A percentile compares a stretch with the other conserved stretches of the same genome.
phyloP scores from a whole-genome alignment of 192 early-diverging fungal genomes.

The Umbelopsis sp. region DNA sequence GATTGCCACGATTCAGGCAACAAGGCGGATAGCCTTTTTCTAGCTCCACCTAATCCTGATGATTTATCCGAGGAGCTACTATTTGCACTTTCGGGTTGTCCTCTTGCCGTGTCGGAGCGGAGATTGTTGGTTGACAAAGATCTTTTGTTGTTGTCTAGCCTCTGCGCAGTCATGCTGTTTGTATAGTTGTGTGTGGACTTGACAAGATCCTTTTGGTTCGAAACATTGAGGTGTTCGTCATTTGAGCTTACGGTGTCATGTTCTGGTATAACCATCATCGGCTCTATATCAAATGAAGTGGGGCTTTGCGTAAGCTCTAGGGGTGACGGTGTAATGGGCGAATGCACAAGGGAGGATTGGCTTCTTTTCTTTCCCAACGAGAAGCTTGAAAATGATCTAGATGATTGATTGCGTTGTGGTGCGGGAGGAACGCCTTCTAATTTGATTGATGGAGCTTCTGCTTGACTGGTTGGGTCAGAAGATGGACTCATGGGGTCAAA shows the following conservation, averaged over 20 bases:
- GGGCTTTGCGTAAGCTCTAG: slow-evolving; percentile 4
- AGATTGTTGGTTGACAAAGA: slow-evolving; percentile 20
- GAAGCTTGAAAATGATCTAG: background rate
- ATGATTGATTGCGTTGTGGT: background rate
- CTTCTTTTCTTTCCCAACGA: slow-evolving; percentile 2
- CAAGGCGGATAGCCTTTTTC: background rate
- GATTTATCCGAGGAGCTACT: background rate
- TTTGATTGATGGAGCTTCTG: background rate
- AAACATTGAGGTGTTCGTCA: too few species aligned
- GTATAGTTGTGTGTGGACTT: too few species aligned
- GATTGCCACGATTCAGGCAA: slow-evolving; percentile 11
- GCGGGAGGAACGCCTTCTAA: background rate
- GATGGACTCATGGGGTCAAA: background rate
- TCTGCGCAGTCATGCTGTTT: background rate
- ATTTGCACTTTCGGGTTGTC: too few species aligned
- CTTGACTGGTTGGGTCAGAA: background rate
- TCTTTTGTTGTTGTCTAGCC: background rate
- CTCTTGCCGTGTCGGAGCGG: background rate
- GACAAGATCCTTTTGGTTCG: too few species aligned
- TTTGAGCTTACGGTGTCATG: background rate
- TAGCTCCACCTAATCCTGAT: background rate
- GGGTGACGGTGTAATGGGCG: background rate
- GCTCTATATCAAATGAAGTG: slow-evolving; percentile 1
- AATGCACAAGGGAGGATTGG: background rate
- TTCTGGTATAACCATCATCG: background rate